Percentiles rank a stretch among this genome's conserved stretches.
These are phyloP conservation scores for Wickerhamomyces mucosus DNA, from an alignment of 805 yeast genomes.

Conservation along the genomic window DNA sequence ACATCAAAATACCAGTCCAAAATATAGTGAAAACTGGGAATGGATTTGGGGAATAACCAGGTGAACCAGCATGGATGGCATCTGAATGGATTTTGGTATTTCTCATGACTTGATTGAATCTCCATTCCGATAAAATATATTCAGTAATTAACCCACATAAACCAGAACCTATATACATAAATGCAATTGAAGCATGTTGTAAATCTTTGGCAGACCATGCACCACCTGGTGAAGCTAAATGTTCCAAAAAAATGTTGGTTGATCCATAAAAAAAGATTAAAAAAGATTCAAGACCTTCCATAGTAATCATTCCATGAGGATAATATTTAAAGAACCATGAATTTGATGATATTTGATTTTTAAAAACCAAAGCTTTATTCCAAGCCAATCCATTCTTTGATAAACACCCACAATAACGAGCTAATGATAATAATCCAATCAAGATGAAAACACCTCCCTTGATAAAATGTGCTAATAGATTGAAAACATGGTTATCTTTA, in stretches of 20 bases:
- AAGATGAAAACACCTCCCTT: conserved; percentile 85
- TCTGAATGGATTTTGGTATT: conserved; percentile 20
- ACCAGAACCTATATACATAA: conserved; percentile 87
- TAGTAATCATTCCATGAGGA: conserved; percentile 47
- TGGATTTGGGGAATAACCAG: conserved; percentile 86
- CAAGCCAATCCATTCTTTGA: conserved; percentile 79
- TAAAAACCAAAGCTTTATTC: conserved; percentile 42
- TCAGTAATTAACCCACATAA: conserved; percentile 83
- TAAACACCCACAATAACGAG: conserved; percentile 82
- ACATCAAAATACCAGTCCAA: conserved; percentile 96
- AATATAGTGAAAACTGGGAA: conserved; percentile 89
- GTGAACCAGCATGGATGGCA: conserved; percentile 34
- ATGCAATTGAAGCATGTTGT: conserved; percentile 87
- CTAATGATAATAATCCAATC: conserved; percentile 71
- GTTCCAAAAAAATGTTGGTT: conserved; percentile 88
- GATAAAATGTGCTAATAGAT: conserved; percentile 87
- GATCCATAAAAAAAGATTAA: conserved; percentile 81
- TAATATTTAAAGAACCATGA: conserved; percentile 20
- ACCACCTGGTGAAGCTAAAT: conserved; percentile 69
- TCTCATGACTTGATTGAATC: conserved; percentile 32
- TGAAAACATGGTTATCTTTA: conserved; percentile 56
- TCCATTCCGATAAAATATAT: conserved; percentile 52
- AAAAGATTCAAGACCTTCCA: conserved; percentile 79
- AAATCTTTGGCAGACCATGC: conserved; percentile 84
- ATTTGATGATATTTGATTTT: conserved; percentile 18